A percentile compares a stretch with the other conserved stretches of the same genome.
phyloP scores from a whole-genome alignment of 805 yeast genomes.

The Metschnikowia gruessii region DNA sequence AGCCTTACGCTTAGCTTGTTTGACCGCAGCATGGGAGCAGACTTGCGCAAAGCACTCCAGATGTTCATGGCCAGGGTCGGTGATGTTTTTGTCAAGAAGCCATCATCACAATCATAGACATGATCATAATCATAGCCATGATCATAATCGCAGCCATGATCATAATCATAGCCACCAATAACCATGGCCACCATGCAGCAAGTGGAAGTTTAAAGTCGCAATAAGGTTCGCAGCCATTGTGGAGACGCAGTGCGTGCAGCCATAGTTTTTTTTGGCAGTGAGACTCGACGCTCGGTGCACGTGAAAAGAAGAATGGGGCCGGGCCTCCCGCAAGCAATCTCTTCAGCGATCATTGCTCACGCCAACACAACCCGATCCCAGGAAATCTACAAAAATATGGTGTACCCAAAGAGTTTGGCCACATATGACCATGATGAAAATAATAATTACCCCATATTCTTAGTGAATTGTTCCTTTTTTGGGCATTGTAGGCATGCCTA shows the following conservation, averaged over 20 bases:
- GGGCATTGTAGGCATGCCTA: background rate
- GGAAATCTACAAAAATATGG: too few relatives aligned
- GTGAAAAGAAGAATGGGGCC: background rate
- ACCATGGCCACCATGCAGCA: background rate
- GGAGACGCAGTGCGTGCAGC: background rate
- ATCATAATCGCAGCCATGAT: too few relatives aligned
- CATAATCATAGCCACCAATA: too few relatives aligned
- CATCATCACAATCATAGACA: background rate
- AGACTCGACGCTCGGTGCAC: slow-evolving; percentile 1
- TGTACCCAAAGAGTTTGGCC: too few relatives aligned
- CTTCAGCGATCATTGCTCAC: background rate
- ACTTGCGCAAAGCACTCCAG: slow-evolving; percentile 58
- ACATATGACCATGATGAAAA: too few relatives aligned
- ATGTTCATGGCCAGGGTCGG: slow-evolving; percentile 56
- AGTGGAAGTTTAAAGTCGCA: background rate
- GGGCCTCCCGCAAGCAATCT: background rate
- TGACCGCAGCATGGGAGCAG: slow-evolving; percentile 58
- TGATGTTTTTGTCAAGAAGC: slow-evolving; percentile 30
- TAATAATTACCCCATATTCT: too few relatives aligned
- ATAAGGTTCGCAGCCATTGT: slow-evolving; percentile 3
- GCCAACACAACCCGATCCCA: background rate
- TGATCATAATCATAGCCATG: too few relatives aligned
- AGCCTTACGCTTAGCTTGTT: slow-evolving; percentile 55
- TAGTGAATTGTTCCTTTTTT: too few relatives aligned
- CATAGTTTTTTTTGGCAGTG: background rate